Evolutionary conservation across 2,329 filamentous ascomycete genomes (phyloP).

Genomic region (Leptographium lundbergii): DNA sequence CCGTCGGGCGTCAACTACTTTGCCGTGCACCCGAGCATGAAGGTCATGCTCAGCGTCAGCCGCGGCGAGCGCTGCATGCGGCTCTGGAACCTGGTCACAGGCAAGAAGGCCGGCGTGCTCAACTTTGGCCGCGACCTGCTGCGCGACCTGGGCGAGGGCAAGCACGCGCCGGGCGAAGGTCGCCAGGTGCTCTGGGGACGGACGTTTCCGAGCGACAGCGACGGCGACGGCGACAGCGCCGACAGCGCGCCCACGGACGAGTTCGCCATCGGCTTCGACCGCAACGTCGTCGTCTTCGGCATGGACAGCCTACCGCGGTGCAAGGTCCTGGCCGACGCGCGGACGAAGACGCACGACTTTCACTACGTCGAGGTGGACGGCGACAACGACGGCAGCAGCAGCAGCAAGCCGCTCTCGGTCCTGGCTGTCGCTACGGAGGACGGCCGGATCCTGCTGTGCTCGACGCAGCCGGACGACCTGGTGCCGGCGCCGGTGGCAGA

Average conservation of each 20-base stretch:
- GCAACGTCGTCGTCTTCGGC: conserved; percentile 72
- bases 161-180: conserved; percentile 70
- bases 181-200: conserved; percentile 60
- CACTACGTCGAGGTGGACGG: conserved; percentile 48
- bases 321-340: conserved; percentile 51
- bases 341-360: conserved; percentile 75
- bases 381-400: neutral
- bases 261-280: conserved; percentile 81
- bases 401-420: conserved; percentile 22
- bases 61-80: conserved; percentile 85
- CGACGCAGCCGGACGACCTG: conserved; percentile 44
- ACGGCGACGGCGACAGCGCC: conserved; percentile 32
- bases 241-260: conserved; percentile 52
- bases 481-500: conserved; percentile 14
- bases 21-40: conserved; percentile 90
- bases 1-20: conserved; percentile 91
- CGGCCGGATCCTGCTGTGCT: conserved; percentile 73
- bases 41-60: conserved; percentile 87
- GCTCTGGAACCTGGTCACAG: conserved; percentile 92
- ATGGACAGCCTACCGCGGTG: conserved; percentile 77
- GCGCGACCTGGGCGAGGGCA: conserved; percentile 56
- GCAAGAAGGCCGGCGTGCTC: conserved; percentile 86
- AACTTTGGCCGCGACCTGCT: conserved; percentile 69
- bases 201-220: conserved; percentile 16
- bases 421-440: conserved; percentile 82